Conservation (phyloP, 768 basidiomycete species). For the Mycena rebaudengoi region DNA sequence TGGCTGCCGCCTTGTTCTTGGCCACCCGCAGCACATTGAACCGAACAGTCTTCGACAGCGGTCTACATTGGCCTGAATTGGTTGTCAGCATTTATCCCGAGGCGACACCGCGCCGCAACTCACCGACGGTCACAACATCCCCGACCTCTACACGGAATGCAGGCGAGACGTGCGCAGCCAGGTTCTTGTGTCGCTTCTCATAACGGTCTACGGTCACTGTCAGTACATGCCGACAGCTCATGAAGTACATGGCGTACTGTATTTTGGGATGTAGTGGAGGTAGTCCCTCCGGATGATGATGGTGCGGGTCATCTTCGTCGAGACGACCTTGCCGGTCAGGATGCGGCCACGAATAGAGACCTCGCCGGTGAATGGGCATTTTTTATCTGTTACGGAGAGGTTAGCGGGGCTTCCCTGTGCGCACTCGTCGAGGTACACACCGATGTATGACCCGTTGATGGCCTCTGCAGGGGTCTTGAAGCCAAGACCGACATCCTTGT, state of each 20-base stretch:
- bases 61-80: constrained; percentile 91
- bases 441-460: constrained; percentile 95
- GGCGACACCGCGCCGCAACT: constrained; percentile 39
- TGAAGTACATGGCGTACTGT: constrained; percentile 69
- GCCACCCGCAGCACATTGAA: constrained; percentile 98
- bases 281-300: constrained; percentile 96
- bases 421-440: constrained; percentile 55
- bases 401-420: neutral
- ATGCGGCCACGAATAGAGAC: constrained; percentile 99
- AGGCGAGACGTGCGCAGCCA: constrained; percentile 96
- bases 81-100: constrained; percentile 11
- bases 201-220: constrained; percentile 79
- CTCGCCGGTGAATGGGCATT: constrained; percentile 98
- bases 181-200: constrained; percentile 98
- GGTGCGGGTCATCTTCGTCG: constrained; percentile 99
- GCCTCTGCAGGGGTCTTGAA: constrained; percentile 98
- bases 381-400: constrained; percentile 77
- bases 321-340: constrained; percentile 96
- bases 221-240: neutral
- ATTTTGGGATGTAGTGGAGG: constrained; percentile 98
- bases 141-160: constrained; percentile 98
- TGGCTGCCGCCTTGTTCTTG: constrained; percentile 90
- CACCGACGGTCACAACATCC: constrained; percentile 94
- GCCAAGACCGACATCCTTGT: constrained; percentile 97
- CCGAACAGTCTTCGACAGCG: constrained; percentile 97